phyloP scores from a whole-genome alignment of 768 basidiomycete genomes.

The Boletus rex-veris region DNA sequence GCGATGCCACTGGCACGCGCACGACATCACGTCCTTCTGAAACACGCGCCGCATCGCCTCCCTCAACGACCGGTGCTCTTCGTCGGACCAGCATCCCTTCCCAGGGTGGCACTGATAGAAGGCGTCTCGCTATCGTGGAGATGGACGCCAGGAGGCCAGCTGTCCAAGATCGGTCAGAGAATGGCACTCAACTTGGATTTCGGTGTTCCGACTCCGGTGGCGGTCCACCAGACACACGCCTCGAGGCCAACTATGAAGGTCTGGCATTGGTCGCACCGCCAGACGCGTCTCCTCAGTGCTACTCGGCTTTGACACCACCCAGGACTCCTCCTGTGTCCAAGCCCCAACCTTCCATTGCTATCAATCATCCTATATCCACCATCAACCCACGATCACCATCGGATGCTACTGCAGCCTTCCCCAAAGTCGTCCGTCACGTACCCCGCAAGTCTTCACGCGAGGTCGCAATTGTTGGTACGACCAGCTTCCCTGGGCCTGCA shows the following conservation, averaged over 20 bases:
- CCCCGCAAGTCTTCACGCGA: conserved; percentile 46
- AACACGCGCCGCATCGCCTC: conserved; percentile 24
- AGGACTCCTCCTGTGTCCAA: conserved; percentile 41
- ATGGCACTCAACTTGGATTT: conserved; percentile 9
- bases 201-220: conserved; percentile 25
- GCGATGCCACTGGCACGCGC: conserved; percentile 32
- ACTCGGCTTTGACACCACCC: conserved; percentile 53
- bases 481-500: conserved; percentile 27
- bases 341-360: conserved; percentile 17
- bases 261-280: conserved; percentile 72
- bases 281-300: conserved; percentile 54
- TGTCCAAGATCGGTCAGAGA: conserved; percentile 26
- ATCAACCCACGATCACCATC: conserved; percentile 48
- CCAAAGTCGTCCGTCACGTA: conserved; percentile 34
- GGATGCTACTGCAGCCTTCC: conserved; percentile 36
- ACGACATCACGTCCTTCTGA: conserved; percentile 14
- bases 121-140: conserved; percentile 65
- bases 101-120: conserved; percentile 59
- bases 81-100: conserved; percentile 53
- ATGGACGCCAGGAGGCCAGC: conserved; percentile 39
- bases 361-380: conserved; percentile 2
- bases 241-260: conserved; percentile 38
- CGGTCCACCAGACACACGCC: conserved; percentile 32
- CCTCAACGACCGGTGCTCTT: conserved; percentile 30
- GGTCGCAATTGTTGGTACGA: conserved; percentile 51